These are phyloP conservation scores for Purshia tridentata DNA, from an alignment of 306 rosid species.

Conservation along the genomic window DNA sequence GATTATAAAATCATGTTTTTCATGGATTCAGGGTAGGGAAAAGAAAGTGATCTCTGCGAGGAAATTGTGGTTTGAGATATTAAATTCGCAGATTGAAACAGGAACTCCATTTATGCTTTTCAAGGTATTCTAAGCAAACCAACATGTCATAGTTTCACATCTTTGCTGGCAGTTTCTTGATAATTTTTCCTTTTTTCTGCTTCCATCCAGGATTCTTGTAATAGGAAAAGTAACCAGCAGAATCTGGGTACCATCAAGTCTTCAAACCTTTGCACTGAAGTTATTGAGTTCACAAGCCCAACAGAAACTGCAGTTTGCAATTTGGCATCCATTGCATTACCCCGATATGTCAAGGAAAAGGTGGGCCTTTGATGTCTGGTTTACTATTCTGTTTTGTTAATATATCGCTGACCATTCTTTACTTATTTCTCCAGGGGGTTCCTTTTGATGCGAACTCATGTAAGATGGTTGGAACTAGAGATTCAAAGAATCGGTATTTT, in stretches of 20 bases:
- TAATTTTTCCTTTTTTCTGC: background rate
- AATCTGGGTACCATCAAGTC: slow-evolving; percentile 86
- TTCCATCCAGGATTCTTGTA: slow-evolving; percentile 61
- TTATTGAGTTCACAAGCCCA: slow-evolving; percentile 80
- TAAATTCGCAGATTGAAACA: slow-evolving; percentile 83
- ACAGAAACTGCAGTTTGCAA: slow-evolving; percentile 92
- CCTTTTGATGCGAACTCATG: slow-evolving; percentile 76
- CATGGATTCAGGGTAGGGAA: slow-evolving; percentile 59
- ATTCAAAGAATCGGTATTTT: slow-evolving; percentile 60
- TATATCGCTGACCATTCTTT: background rate
- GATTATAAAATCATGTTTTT: background rate
- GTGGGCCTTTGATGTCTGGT: slow-evolving; percentile 28
- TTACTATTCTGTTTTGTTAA: slow-evolving; percentile 10
- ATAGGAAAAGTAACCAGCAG: slow-evolving; percentile 82
- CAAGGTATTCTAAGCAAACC: slow-evolving; percentile 45
- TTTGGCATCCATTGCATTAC: slow-evolving; percentile 85
- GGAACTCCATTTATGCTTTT: slow-evolving; percentile 97
- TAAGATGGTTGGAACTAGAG: slow-evolving; percentile 79
- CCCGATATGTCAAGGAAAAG: slow-evolving; percentile 85
- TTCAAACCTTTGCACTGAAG: slow-evolving; percentile 87
- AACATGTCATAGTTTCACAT: background rate
- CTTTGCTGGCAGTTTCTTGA: background rate
- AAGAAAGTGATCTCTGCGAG: slow-evolving; percentile 77
- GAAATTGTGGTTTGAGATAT: slow-evolving; percentile 75
- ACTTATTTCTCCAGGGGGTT: slow-evolving; percentile 42